Evolutionary conservation across 352 stramenopile species (phyloP).

Genomic region (Phytopythium vexans): DNA sequence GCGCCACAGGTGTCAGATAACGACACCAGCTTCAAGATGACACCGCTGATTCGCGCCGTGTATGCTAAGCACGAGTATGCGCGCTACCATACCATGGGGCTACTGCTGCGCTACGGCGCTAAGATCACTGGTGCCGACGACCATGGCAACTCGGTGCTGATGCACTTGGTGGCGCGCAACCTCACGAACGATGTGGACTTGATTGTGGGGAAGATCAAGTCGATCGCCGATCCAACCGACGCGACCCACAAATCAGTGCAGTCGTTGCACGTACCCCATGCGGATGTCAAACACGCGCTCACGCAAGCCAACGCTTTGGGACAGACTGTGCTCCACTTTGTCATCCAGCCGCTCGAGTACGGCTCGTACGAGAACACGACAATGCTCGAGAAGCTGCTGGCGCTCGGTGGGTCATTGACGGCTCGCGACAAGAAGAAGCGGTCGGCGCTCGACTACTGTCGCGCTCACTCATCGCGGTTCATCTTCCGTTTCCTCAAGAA

Average conservation of each 20-base stretch:
- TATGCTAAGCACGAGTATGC: constrained; percentile 23
- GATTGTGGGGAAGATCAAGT: constrained; percentile 38
- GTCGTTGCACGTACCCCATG: constrained; percentile 38
- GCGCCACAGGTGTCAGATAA: constrained; percentile 12
- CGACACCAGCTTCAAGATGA: constrained; percentile 20
- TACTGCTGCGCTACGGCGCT: constrained; percentile 58
- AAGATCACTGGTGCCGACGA: constrained; percentile 45
- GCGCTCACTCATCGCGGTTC: constrained; percentile 46
- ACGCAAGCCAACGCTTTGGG: constrained; percentile 34
- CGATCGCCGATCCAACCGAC: constrained; percentile 33
- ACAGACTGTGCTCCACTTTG: constrained; percentile 52
- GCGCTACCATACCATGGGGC: constrained; percentile 34
- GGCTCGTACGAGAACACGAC: constrained; percentile 65
- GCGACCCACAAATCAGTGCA: constrained; percentile 24
- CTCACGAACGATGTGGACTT: constrained; percentile 40
- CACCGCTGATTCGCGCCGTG: constrained; percentile 41
- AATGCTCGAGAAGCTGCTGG: constrained; percentile 46
- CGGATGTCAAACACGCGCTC: constrained; percentile 42
- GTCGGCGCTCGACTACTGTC: constrained; percentile 54
- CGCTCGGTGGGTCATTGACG: constrained; percentile 31
- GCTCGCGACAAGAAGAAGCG: constrained; percentile 31
- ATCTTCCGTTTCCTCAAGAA: constrained; percentile 48
- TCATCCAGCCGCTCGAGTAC: constrained; percentile 52
- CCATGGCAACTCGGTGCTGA: constrained; percentile 56
- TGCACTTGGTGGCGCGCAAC: constrained; percentile 57